Conservation (phyloP, 768 basidiomycete species). For the Boletus reticuloceps region DNA sequence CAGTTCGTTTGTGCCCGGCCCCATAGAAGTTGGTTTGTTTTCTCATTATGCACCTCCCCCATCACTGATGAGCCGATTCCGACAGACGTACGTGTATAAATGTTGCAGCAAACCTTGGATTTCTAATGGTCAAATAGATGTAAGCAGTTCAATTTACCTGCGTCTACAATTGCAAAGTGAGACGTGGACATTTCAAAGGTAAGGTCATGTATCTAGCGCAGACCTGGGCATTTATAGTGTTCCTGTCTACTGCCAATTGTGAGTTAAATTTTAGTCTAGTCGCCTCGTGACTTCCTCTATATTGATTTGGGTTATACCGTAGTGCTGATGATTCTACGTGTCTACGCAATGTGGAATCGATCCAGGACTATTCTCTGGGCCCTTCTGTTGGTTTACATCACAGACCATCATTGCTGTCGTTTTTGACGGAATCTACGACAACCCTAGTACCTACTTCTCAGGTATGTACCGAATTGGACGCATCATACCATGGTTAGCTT, state of each 20-base stretch:
- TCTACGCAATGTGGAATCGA: neutral
- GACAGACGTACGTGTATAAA: neutral
- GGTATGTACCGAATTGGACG: neutral
- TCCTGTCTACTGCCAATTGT: conserved; percentile 1
- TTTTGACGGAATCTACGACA: neutral
- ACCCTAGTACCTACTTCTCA: neutral
- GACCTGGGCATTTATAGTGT: neutral
- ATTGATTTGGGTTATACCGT: neutral
- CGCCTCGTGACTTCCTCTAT: neutral
- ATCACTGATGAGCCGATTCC: neutral
- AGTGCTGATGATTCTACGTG: conserved; percentile 7
- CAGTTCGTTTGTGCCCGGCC: neutral
- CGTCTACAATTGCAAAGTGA: no score
- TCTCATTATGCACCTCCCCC: neutral
- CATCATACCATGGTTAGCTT: no score
- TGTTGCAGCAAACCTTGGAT: neutral
- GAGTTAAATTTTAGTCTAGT: neutral
- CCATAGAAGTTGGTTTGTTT: neutral
- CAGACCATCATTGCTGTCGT: neutral
- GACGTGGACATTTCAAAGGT: neutral
- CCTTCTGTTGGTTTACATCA: neutral
- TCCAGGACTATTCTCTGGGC: neutral
- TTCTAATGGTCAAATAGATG: neutral
- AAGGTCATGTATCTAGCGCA: neutral
- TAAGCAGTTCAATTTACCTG: neutral